These are phyloP conservation scores for Uronychia binucleata DNA, from an alignment of 73 alveolate genomes.

Conservation along the genomic window DNA sequence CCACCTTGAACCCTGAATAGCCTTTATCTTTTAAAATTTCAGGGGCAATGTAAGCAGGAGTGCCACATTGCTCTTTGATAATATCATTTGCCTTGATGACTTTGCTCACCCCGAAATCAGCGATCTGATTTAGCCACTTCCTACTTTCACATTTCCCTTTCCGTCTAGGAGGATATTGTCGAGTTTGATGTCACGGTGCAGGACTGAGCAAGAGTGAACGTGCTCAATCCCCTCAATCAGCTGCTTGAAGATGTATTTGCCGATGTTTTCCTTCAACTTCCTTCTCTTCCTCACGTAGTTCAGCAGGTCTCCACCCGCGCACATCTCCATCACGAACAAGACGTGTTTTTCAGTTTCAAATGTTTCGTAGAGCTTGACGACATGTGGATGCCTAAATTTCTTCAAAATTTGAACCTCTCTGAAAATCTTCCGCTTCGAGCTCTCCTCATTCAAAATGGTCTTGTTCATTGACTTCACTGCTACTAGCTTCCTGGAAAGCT, in stretches of 20 bases:
- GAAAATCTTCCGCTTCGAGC: slow-evolving; percentile 68
- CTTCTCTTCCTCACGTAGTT: slow-evolving; percentile 77
- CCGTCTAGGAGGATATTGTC: slow-evolving; percentile 84
- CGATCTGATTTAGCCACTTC: slow-evolving; percentile 39
- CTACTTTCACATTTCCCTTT: slow-evolving; percentile 29
- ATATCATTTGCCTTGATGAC: slow-evolving; percentile 13
- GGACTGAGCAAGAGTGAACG: slow-evolving; percentile 72
- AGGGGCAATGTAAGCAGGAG: slow-evolving; percentile 70
- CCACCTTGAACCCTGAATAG: slow-evolving; percentile 31
- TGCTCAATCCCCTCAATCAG: slow-evolving; percentile 85
- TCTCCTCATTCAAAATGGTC: slow-evolving; percentile 63
- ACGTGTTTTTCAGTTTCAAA: slow-evolving; percentile 75
- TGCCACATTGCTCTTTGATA: slow-evolving; percentile 46
- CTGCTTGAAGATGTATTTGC: slow-evolving; percentile 70
- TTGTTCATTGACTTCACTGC: slow-evolving; percentile 80
- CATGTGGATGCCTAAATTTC: slow-evolving; percentile 77
- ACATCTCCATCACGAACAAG: slow-evolving; percentile 88
- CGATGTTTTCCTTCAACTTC: slow-evolving; percentile 78
- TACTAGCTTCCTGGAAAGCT: slow-evolving; percentile 48
- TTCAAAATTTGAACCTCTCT: slow-evolving; percentile 77
- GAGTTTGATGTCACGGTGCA: slow-evolving; percentile 77
- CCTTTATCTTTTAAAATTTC: slow-evolving; percentile 43
- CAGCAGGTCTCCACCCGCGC: slow-evolving; percentile 91
- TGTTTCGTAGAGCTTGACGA: slow-evolving; percentile 77
- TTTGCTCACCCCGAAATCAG: slow-evolving; percentile 65